Base-by-base conservation (phyloP, 202 grass and related monocot species). In the Setaria italica region DNA sequence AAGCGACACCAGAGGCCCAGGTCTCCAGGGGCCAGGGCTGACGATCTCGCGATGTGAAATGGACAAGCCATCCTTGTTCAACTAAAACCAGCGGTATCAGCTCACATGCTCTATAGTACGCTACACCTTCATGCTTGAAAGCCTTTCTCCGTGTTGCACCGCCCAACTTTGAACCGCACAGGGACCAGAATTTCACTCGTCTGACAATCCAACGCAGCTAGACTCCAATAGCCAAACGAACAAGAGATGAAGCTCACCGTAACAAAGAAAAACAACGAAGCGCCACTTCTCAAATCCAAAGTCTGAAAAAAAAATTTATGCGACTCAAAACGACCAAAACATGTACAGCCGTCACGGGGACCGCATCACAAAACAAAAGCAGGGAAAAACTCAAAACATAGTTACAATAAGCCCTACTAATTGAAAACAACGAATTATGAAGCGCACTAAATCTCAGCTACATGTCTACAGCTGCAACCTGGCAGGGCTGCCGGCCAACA, bases 391-490 rank as follows among this genome's bases (percentile, higher is more conserved):
- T 33, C 1, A 16, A 43, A 83, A 71, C 4, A 75, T 17, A 75
- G 50, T 66, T 81, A 87, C 70, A 87, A 37, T 33, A 2, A 1
- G 62, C 51, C n/a, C 79, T 74, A 86, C 37, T 59, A 59, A 57
- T 53, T 84, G 67, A 45, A 48, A 32, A 33, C 65, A 60, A 82
- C 32, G 5, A 72, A 83, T 82, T 82, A 72, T 32, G 64, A 70
- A 70, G 65, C 2, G 5, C 47, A 41, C 5, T 86, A 67, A 42
- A 72, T 42, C 56, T 88, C 67, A 66, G 58, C 49, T 84, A 85
- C 75, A 84, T 74, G 37, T 80, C 76, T 85, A 85, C 80, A 86
- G 58, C 59, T 68, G 60, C 70, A 70, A 89, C 47, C 70, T 74
- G 71, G 41, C 32, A 76, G 73, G 58, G 49, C 59, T 59, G 57